Percentiles rank a stretch among this genome's conserved stretches.
Conservation (phyloP, 371 early-diverging fungal genomes). For the Mucor lusitanicus region DNA sequence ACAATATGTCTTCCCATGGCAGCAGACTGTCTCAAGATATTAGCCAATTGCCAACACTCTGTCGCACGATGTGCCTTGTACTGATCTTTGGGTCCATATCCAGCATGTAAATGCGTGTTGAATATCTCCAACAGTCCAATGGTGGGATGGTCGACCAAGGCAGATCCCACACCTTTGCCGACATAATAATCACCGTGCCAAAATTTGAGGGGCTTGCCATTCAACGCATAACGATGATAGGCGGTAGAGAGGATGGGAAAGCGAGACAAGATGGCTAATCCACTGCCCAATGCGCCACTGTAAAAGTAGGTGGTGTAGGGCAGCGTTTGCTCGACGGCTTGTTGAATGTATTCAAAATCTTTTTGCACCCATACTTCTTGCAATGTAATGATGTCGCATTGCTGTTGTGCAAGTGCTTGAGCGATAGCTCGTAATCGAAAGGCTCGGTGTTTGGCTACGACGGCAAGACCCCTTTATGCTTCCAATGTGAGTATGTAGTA, state of each 20-base stretch:
- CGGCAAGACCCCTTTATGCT: constrained; percentile 43
- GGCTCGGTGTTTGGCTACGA: constrained; percentile 39
- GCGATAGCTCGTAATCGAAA: constrained; percentile 50
- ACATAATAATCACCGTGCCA: constrained; percentile 58
- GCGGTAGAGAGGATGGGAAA: constrained; percentile 39
- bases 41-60: constrained; percentile 54
- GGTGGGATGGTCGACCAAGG: constrained; percentile 42
- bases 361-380: constrained; percentile 56
- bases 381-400: constrained; percentile 53
- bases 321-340: constrained; percentile 23
- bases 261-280: constrained; percentile 48
- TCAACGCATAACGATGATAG: constrained; percentile 41
- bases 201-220: constrained; percentile 48
- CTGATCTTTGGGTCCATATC: constrained; percentile 39
- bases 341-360: constrained; percentile 38
- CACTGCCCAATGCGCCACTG: constrained; percentile 55
- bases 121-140: constrained; percentile 53
- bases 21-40: constrained; percentile 36
- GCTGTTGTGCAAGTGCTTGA: constrained; percentile 21
- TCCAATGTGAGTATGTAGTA: background rate
- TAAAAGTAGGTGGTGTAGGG: constrained; percentile 44
- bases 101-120: constrained; percentile 59
- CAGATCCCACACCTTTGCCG: constrained; percentile 52
- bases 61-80: constrained; percentile 47
- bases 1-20: constrained; percentile 48